phyloP scores from a whole-genome alignment of 2,329 filamentous ascomycete genomes.

The Venturia effusa region DNA sequence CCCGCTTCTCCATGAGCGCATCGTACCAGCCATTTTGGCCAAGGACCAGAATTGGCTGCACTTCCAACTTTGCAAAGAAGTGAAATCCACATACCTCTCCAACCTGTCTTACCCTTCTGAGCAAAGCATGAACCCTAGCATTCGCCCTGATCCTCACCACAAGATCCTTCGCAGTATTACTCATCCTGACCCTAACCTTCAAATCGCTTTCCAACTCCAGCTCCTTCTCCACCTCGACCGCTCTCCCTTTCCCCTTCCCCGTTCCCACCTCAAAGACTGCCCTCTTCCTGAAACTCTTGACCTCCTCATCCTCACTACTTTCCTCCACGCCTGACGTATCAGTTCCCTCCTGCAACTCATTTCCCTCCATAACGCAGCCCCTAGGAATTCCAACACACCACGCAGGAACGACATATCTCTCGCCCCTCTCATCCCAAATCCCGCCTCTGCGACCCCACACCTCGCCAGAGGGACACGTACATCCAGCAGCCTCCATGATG shows the following conservation, averaged over 20 bases:
- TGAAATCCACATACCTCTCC: constrained; percentile 43
- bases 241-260: constrained; percentile 24
- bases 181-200: constrained; percentile 26
- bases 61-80: background rate
- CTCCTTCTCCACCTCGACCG: constrained; percentile 17
- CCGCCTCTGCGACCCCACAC: constrained; percentile 25
- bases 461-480: constrained; percentile 33
- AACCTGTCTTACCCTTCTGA: constrained; percentile 52
- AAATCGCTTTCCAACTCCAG: constrained; percentile 23
- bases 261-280: constrained; percentile 16
- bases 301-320: constrained; percentile 17
- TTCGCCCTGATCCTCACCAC: constrained; percentile 23
- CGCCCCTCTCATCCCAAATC: constrained; percentile 34
- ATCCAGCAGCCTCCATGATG: constrained; percentile 65
- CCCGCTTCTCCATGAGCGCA: no score
- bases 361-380: constrained; percentile 17
- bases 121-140: constrained; percentile 52
- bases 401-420: constrained; percentile 32
- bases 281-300: background rate
- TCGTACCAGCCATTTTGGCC: background rate
- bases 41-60: constrained; percentile 11
- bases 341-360: constrained; percentile 14
- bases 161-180: constrained; percentile 28
- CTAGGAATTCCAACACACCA: constrained; percentile 36
- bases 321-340: constrained; percentile 16